Base-by-base conservation (phyloP, 75 land plant species). In the Larix kaempferi region DNA sequence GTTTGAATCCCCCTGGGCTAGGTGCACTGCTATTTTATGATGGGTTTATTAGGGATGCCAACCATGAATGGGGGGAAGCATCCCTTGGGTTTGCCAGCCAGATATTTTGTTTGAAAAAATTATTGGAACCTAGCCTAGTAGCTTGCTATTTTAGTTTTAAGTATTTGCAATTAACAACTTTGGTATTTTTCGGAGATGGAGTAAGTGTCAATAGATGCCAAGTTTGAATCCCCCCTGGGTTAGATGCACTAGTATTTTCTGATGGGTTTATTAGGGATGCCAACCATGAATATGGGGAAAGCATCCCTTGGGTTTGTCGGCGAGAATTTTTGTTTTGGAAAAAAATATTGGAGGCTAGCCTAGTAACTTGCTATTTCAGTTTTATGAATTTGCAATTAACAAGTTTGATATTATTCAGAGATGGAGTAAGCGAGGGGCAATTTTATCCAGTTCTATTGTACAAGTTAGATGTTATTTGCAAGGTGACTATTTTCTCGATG, bases 351-450 rank as follows among this genome's bases (percentile, higher is more conserved):
- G 12, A 49, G 54, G 54, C 12, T 49, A 11, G 54, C 1, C 11
- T 49, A 2, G 1, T 49, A 10, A 49, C 12, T 49, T 44, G 12
- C 54, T 49, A 49, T 10, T 49, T 49, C 54, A 49, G 12, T 49
- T 49, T 10, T 49, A 2, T 49, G 54, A 49, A 10, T 49, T 10
- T 49, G 11, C 54, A 49, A 49, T 49, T 69, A 4, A 69, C 73
- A 69, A 22, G 12, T n/a, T 65, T 44, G 10, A 8, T 79, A 27
- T 59, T 54, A 0, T 79, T 52, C 82, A 96, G 99, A 83, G 99
- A 94, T 86, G 99, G 99, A 27, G 99, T 96, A 3, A 93, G 96
- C 74, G 98, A 95, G 78, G 98, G 98, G 0, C 96, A 95, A 77
- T 95, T 95, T 49, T 96, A 90, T 84, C 99, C 94, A 83, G 99